These are phyloP conservation scores for Clarkia xantiana DNA, from an alignment of 345 rosid genomes.

Conservation along the genomic window DNA sequence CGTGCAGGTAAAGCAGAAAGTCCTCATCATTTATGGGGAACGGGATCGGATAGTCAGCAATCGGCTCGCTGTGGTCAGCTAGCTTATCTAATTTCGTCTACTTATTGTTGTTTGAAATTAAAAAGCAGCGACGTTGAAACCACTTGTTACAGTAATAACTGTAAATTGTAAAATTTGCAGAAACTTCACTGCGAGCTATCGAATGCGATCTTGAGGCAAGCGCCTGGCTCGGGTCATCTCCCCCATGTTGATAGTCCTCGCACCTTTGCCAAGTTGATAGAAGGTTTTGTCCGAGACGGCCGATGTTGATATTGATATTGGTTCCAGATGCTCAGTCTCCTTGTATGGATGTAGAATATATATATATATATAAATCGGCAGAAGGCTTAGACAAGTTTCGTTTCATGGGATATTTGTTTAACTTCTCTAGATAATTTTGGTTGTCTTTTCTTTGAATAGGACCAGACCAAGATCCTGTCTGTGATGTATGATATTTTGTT, in stretches of 20 bases:
- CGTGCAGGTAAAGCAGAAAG: conserved; percentile 51
- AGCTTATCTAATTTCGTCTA: background rate
- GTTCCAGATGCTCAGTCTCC: too few relatives aligned
- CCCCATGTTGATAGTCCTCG: conserved; percentile 66
- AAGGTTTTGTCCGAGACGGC: conserved; percentile 22
- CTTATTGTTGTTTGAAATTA: too few relatives aligned
- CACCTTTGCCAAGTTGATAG: conserved; percentile 36
- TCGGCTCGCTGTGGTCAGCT: conserved; percentile 44
- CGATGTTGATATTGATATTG: background rate
- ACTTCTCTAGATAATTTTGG: too few relatives aligned
- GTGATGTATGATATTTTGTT: too few relatives aligned
- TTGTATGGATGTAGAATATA: too few relatives aligned
- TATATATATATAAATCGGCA: too few relatives aligned
- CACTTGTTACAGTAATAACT: too few relatives aligned
- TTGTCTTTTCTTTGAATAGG: too few relatives aligned
- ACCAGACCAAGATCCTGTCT: too few relatives aligned
- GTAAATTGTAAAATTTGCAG: conserved; percentile 16
- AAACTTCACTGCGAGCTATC: conserved; percentile 48
- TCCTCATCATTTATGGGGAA: conserved; percentile 58
- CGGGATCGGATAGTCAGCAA: conserved; percentile 56
- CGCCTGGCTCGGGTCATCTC: conserved; percentile 55
- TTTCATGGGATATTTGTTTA: too few relatives aligned
- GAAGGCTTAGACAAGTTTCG: too few relatives aligned
- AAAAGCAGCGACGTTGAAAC: too few relatives aligned
- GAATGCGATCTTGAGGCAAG: conserved; percentile 32